Percentiles rank a stretch among this genome's conserved stretches.
Conservation (phyloP, 495 filamentous ascomycete species). For the Aspergillus homomorphus region DNA sequence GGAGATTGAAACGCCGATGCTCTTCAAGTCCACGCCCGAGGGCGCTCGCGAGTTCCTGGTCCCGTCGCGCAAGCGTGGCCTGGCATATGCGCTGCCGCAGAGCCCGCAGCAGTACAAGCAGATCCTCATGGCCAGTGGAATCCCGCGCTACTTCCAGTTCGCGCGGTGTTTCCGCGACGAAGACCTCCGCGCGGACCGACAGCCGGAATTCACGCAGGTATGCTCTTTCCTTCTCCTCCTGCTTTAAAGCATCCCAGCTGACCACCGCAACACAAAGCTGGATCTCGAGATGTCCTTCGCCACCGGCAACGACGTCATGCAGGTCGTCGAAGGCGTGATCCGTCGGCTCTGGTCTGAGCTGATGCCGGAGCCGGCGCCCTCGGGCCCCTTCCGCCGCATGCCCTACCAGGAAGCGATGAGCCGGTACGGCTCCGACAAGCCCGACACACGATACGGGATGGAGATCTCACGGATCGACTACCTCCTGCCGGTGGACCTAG, state of each 20-base stretch:
- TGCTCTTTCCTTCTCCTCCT: not conserved
- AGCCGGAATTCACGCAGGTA: constrained; percentile 96
- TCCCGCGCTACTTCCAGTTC: constrained; percentile 83
- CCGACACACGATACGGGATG: constrained; percentile 67
- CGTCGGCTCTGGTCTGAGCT: constrained; percentile 51
- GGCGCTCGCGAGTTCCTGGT: constrained; percentile 95
- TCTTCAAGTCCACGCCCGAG: constrained; percentile 98
- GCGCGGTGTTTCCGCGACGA: constrained; percentile 95
- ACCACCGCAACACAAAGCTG: constrained; percentile 49
- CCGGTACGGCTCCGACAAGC: constrained; percentile 84
- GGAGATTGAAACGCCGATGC: constrained; percentile 85
- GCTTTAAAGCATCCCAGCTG: constrained; percentile 4
- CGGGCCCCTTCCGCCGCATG: constrained; percentile 55
- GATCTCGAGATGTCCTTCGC: constrained; percentile 92
- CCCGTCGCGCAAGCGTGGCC: constrained; percentile 69
- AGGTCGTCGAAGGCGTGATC: constrained; percentile 61
- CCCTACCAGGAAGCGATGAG: constrained; percentile 78
- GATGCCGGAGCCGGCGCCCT: constrained; percentile 38
- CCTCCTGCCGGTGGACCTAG: constrained; percentile 61
- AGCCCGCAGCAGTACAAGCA: constrained; percentile 99
- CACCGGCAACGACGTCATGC: constrained; percentile 69
- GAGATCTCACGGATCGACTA: constrained; percentile 63
- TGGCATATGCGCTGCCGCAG: constrained; percentile 88
- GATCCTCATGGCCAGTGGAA: constrained; percentile 89
- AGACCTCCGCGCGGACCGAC: constrained; percentile 86